Evolutionary conservation across 768 basidiomycete genomes (phyloP).

Genomic region (Hericium alpestre): DNA sequence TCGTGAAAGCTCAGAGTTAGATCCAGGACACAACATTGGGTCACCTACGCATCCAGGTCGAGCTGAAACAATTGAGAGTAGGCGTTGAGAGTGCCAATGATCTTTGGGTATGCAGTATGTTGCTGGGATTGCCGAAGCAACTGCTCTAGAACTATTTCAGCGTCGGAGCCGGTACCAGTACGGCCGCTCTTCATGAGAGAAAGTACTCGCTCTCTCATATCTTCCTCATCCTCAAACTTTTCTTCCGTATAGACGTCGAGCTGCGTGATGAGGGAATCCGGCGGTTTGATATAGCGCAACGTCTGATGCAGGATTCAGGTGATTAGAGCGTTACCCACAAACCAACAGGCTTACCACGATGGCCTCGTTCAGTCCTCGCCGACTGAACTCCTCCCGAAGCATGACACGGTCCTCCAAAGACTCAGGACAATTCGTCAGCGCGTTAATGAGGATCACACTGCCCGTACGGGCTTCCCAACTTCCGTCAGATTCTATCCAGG

Average conservation of each 20-base stretch:
- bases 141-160: conserved; percentile 47
- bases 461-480: conserved; percentile 76
- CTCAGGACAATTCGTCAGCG: conserved; percentile 66
- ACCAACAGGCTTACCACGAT: conserved; percentile 53
- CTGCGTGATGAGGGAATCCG: conserved; percentile 70
- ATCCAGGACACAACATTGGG: background rate
- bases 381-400: conserved; percentile 72
- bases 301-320: conserved; percentile 32
- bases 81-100: background rate
- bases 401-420: conserved; percentile 68
- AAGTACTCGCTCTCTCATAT: conserved; percentile 60
- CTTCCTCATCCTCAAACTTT: conserved; percentile 83
- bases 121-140: conserved; percentile 50
- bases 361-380: conserved; percentile 74
- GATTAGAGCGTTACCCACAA: background rate
- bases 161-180: conserved; percentile 30
- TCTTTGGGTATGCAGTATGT: conserved; percentile 24
- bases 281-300: conserved; percentile 64
- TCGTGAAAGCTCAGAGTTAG: background rate
- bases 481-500: conserved; percentile 42
- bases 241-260: conserved; percentile 78
- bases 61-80: background rate
- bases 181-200: conserved; percentile 21
- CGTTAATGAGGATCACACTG: conserved; percentile 70
- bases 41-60: conserved; percentile 49